Conservation (phyloP, 2,329 filamentous ascomycete genomes). For the Karstenula rhodostoma region DNA sequence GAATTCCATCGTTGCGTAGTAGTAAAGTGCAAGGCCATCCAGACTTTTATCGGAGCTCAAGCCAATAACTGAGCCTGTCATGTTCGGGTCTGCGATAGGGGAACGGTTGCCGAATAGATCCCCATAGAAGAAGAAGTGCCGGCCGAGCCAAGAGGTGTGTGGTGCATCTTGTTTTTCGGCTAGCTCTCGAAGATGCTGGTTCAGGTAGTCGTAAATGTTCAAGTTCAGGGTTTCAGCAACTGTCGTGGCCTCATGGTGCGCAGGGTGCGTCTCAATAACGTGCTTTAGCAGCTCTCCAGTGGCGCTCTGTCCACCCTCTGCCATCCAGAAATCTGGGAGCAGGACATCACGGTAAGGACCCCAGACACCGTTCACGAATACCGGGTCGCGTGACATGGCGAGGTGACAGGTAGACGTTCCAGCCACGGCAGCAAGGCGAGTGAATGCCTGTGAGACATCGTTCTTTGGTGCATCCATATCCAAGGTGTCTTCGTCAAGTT, state of each 20-base stretch:
- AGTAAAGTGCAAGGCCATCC: conserved; percentile 87
- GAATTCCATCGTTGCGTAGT: conserved; percentile 97
- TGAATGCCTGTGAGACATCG: conserved; percentile 91
- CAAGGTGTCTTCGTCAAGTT: conserved; percentile 72
- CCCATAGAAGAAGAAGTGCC: conserved; percentile 98
- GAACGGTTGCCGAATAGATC: conserved; percentile 97
- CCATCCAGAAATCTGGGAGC: conserved; percentile 93
- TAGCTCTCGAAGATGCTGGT: conserved; percentile 83
- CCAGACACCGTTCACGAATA: conserved; percentile 97
- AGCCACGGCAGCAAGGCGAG: conserved; percentile 89
- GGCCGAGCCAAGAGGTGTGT: conserved; percentile 81
- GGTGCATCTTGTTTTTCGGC: conserved; percentile 74
- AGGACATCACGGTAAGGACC: conserved; percentile 95
- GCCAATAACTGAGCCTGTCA: conserved; percentile 90
- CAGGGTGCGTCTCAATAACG: conserved; percentile 93
- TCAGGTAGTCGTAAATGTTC: conserved; percentile 95
- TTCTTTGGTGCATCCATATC: conserved; percentile 75
- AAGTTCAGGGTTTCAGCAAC: conserved; percentile 82
- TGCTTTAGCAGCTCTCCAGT: conserved; percentile 95
- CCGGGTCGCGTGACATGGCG: conserved; percentile 90
- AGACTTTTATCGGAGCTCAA: conserved; percentile 86
- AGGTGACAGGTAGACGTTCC: conserved; percentile 98
- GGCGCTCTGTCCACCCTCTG: conserved; percentile 94
- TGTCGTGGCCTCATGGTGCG: conserved; percentile 80
- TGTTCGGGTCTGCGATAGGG: conserved; percentile 88